Evolutionary conservation across 2,329 filamentous ascomycete genomes (phyloP), one percentile per base, ranked within the genome.

Genomic region (Septoria petroselini): DNA sequence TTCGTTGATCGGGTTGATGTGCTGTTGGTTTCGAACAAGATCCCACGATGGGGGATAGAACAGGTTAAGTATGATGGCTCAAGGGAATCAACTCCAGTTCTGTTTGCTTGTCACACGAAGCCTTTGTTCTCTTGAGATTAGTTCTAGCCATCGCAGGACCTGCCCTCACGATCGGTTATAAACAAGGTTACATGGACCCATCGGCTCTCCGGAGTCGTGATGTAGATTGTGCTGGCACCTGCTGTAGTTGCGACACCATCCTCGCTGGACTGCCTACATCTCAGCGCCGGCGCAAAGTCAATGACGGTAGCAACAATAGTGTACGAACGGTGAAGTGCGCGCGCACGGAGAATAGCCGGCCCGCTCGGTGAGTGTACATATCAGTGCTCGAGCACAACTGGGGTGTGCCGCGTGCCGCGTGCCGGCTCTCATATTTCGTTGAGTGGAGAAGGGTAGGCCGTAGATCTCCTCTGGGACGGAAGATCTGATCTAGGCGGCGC

Each of bases 191-290:
- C 25, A 21, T 33, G 19, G 34, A 38, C 11, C 34, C 43, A 40
- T 23, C 27, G 12, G 35, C 34, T 31, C 34, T n/a, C n/a, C n/a
- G n/a, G 44, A 39, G 23, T 31, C 44, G 37, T 25, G 14, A 11
- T 19, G 12, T 18, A 33, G 21, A 21, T 34, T 17, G 38, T 30
- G 33, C 34, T 44, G 41, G 35, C 15, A 39, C 45, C 38, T 41
- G 45, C 30, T 25, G 21, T 39, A 39, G 45, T 53, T 44, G 50
- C 50, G 50, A 53, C 44, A 53, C 41, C 44, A 53, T 48, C 40
- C 44, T 43, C 35, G 44, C 27, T 46, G 43, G 43, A 31, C 33
- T 43, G 23, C 17, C 31, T 39, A 33, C 45, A 42, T 42, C 33
- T 43, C 34, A 33, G 35, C 25, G 40, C 39, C 45, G 45, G 45